Evolutionary conservation across 2,329 filamentous ascomycete species (phyloP).

Genomic region (Talaromyces sp.): DNA sequence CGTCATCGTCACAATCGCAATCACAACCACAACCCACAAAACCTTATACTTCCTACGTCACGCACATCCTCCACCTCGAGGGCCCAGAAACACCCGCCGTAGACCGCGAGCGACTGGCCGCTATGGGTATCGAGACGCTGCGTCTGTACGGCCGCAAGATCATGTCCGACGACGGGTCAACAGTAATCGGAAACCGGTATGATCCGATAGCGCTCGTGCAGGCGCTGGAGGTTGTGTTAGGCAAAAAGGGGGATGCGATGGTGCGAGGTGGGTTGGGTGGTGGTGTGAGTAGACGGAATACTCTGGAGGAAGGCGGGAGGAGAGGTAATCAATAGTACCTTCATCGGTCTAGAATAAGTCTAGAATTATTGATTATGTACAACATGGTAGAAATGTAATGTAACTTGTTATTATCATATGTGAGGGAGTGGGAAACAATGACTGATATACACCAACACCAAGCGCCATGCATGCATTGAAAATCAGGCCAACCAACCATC

Average conservation of each 20-base stretch:
- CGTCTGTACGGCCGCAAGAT: conserved; percentile 66
- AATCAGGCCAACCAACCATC: not conserved
- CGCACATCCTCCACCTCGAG: conserved; percentile 76
- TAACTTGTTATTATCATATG: not conserved
- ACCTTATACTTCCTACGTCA: conserved; percentile 66
- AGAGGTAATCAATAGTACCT: not conserved
- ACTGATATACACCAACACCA: not conserved
- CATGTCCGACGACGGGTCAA: conserved; percentile 36
- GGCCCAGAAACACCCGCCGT: conserved; percentile 64
- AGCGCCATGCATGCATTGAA: not conserved
- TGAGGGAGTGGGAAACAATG: not conserved
- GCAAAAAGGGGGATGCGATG: conserved; percentile 53
- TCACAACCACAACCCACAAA: conserved; percentile 17
- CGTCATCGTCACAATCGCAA: too few relatives aligned
- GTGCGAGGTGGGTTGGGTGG: conserved; percentile 29
- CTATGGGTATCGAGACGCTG: conserved; percentile 70
- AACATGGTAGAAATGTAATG: not conserved
- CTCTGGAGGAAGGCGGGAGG: conserved; percentile 37
- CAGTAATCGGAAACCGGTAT: conserved; percentile 57
- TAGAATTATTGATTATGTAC: not conserved
- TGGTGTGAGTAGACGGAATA: conserved; percentile 54
- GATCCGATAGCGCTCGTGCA: conserved; percentile 69
- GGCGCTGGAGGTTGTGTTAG: conserved; percentile 71
- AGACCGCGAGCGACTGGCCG: conserved; percentile 57
- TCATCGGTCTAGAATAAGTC: not conserved